Evolutionary conservation across 176 grass and related monocot genomes (phyloP).

Genomic region (Rhynchospora pubera): DNA sequence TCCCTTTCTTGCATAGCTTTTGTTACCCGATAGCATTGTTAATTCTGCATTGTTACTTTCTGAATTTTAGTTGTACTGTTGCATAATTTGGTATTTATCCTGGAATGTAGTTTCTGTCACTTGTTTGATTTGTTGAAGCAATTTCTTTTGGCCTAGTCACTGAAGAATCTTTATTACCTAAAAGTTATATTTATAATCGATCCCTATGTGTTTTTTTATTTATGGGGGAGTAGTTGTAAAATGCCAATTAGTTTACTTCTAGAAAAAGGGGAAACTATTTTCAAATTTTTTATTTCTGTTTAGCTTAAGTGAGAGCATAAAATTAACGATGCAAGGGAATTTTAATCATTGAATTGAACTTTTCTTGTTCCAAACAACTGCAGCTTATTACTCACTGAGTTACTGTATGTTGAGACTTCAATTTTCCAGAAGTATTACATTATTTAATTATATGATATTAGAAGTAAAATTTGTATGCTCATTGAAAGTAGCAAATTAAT

Average conservation of each 20-base stretch:
- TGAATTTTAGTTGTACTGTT: background rate
- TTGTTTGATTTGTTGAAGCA: background rate
- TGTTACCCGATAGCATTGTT: background rate
- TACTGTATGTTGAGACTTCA: background rate
- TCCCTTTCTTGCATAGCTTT: conserved; percentile 19
- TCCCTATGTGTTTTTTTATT: background rate
- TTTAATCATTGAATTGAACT: background rate
- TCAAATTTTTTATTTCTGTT: background rate
- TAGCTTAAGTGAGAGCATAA: background rate
- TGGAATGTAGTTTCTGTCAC: background rate
- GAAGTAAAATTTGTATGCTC: background rate
- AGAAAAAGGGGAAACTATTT: background rate
- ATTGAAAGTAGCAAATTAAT: background rate
- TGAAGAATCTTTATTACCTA: background rate
- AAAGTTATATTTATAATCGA: background rate
- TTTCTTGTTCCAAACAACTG: background rate
- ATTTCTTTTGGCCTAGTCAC: background rate
- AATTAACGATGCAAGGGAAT: background rate
- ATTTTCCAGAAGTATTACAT: background rate
- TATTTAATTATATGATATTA: background rate
- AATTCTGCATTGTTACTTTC: background rate
- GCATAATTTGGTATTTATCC: background rate
- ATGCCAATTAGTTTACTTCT: background rate
- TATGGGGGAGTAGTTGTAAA: background rate
- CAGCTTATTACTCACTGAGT: background rate